phyloP scores from a whole-genome alignment of 306 rosid genomes.

The Vigna radiata region DNA sequence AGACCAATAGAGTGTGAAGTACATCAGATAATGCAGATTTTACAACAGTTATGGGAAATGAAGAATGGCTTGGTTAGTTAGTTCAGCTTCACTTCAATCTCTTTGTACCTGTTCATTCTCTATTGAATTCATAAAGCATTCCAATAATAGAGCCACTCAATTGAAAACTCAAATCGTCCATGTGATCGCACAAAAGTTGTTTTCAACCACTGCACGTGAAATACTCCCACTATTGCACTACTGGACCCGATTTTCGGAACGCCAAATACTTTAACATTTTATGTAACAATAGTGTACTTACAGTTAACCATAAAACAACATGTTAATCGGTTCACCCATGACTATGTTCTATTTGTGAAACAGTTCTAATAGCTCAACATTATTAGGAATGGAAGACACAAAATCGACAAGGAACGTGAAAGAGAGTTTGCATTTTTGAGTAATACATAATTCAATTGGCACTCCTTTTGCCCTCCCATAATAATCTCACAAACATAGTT shows the following conservation, averaged over 20 bases:
- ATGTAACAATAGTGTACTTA: background rate
- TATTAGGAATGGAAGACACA: background rate
- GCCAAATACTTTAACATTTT: background rate
- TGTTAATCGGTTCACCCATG: conserved; percentile 23
- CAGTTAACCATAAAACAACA: background rate
- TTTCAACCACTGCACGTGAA: conserved; percentile 49
- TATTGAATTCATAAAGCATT: conserved; percentile 31
- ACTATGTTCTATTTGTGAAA: conserved; percentile 17
- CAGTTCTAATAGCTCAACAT: conserved; percentile 5
- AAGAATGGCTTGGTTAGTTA: conserved; percentile 10
- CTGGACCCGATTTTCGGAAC: conserved; percentile 21
- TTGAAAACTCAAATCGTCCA: conserved; percentile 45
- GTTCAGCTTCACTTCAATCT: conserved; percentile 27
- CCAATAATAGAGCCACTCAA: conserved; percentile 39
- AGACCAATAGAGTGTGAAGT: background rate
- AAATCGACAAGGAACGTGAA: conserved; percentile 27
- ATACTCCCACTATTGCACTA: conserved; percentile 28
- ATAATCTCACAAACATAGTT: background rate
- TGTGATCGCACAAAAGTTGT: conserved; percentile 46
- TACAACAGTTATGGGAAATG: background rate
- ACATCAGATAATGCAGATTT: background rate
- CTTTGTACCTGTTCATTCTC: background rate
- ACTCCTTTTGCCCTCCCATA: background rate
- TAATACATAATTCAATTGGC: no score
- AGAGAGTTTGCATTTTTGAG: background rate